phyloP scores from a whole-genome alignment of 164 flowering plant genomes.

The Liquidambar formosana region DNA sequence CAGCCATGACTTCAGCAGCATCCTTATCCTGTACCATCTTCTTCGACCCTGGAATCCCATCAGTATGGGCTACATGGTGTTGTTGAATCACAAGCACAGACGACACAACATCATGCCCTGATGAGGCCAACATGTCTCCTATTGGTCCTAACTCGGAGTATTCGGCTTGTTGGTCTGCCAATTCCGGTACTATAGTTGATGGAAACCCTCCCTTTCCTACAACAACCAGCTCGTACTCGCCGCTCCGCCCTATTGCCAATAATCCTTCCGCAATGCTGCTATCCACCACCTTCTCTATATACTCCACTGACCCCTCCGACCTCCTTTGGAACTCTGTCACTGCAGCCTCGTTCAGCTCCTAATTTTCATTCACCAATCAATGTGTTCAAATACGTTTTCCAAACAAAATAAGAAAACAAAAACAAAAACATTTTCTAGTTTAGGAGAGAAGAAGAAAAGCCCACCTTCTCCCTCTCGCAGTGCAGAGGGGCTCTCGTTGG shows the following conservation, averaged over 20 bases:
- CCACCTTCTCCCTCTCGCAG: conserved; percentile 40
- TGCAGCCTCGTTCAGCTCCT: conserved; percentile 53
- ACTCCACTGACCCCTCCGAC: conserved; percentile 36
- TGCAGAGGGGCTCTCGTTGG: conserved; percentile 43
- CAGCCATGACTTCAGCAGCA: background rate
- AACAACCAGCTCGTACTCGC: conserved; percentile 10
- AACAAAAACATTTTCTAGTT: too few species aligned
- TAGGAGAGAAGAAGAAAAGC: too few species aligned
- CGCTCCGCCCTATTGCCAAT: conserved; percentile 9
- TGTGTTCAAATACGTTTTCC: too few species aligned
- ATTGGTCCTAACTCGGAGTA: conserved; percentile 7
- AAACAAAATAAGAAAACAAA: too few species aligned
- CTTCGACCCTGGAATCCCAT: conserved; percentile 8
- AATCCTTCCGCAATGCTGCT: conserved; percentile 15
- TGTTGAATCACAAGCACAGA: conserved; percentile 19
- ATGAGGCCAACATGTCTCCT: conserved; percentile 18
- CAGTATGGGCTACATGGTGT: background rate
- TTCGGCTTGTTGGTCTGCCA: conserved; percentile 9
- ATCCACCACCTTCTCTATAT: conserved; percentile 34
- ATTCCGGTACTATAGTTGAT: conserved; percentile 3
- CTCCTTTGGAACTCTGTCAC: conserved; percentile 34
- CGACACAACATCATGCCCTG: conserved; percentile 5
- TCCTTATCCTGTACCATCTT: background rate
- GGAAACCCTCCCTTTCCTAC: conserved; percentile 22
- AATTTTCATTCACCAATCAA: conserved; percentile 12